These are phyloP conservation scores for Geotrichum ghanense DNA, from an alignment of 805 yeast genomes.

Conservation along the genomic window DNA sequence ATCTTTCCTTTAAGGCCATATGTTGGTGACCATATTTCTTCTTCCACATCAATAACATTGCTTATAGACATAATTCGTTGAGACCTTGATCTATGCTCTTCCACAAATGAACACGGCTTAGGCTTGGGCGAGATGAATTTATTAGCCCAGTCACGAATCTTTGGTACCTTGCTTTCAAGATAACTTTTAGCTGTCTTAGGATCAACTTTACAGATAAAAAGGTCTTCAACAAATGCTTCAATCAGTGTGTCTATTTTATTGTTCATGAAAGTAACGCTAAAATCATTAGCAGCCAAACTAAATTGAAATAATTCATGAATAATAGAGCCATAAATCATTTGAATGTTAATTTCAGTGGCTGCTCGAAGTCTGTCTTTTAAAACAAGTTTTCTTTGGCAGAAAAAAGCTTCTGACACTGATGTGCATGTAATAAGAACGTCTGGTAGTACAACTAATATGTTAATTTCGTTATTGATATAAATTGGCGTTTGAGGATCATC, in stretches of 20 bases:
- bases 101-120: constrained; percentile 6
- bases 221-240: constrained; percentile 25
- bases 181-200: constrained; percentile 40
- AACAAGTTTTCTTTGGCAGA: constrained; percentile 63
- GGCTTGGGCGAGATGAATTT: constrained; percentile 15
- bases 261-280: constrained; percentile 30
- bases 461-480: constrained; percentile 43
- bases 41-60: constrained; percentile 74
- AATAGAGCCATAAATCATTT: constrained; percentile 68
- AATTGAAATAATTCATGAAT: constrained; percentile 67
- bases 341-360: constrained; percentile 45
- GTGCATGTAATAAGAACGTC: constrained; percentile 78
- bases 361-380: constrained; percentile 43
- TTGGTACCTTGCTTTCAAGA: constrained; percentile 40
- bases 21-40: constrained; percentile 82
- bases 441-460: constrained; percentile 72
- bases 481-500: constrained; percentile 16
- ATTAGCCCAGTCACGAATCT: constrained; percentile 21
- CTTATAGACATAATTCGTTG: constrained; percentile 39
- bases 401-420: constrained; percentile 59
- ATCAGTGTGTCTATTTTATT: constrained; percentile 22
- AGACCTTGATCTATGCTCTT: constrained; percentile 16
- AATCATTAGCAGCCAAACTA: constrained; percentile 33
- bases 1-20: constrained; percentile 83
- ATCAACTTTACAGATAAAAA: constrained; percentile 41